Evolutionary conservation across 768 basidiomycete species (phyloP), one percentile per base, ranked within the genome.

Genomic region (Pholiota microspora): DNA sequence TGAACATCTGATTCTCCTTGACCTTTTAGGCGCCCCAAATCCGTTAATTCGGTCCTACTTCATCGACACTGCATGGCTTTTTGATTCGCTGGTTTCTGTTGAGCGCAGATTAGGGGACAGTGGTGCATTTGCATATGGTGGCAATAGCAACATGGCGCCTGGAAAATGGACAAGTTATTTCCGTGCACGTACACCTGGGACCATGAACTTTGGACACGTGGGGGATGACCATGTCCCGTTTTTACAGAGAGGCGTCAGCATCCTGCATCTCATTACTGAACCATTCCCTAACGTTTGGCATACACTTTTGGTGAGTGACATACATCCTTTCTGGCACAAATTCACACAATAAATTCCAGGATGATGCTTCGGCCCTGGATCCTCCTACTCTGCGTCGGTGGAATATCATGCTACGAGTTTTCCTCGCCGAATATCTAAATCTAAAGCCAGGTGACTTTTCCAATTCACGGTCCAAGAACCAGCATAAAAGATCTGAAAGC

Each of bases 211-310:
- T 16, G 84, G 83, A 2, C 81, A 84, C 61, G 86, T 96, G 57
- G 92, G 83, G 35, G 97, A 99, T 69, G 97, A 99, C 70, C 97
- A 99, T 62, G 69, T 93, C 36, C 97, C 97, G 21, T 98, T 99
- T 74, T 63, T 96, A 47, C 70, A 74, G 32, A 72, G 76, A 57
- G 97, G 97, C 2, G 94, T 98, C 13, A 90, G 84, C 57, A 73
- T 98, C 49, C 71, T 99, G 60, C 97, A 99, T 69, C 67, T 98
- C 44, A 98, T 98, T 51, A 72, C 95, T 2, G 82, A 83, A 45
- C 94, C 91, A 2, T 99, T 98, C 69, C 97, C 97, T 2, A 55
- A 36, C 1, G 93, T 96, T 13, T 98, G 94, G 95, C 94, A 98
- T 69, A 86, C 81, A 7, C 64, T 92, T 31, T 67, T 65, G 53